Percentiles rank a stretch among this genome's conserved stretches.
These are phyloP conservation scores for Saccharum hybrid DNA, from an alignment of 202 grass and related monocot genomes.

Conservation along the genomic window DNA sequence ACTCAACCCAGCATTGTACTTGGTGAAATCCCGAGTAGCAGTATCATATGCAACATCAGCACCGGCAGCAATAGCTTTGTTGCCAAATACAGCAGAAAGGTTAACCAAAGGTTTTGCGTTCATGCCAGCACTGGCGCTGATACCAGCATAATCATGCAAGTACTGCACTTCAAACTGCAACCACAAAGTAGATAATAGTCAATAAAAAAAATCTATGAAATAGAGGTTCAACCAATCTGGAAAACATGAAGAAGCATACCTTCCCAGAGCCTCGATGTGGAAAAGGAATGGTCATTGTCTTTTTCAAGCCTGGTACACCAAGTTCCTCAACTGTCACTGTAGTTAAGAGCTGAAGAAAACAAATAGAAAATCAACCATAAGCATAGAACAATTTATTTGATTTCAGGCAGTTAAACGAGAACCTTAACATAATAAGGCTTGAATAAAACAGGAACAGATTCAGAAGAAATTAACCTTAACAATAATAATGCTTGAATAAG, in stretches of 20 bases:
- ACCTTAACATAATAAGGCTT: conserved; percentile 8
- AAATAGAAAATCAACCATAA: conserved; percentile 15
- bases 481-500: conserved; percentile 11
- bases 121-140: conserved; percentile 61
- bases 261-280: conserved; percentile 71
- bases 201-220: conserved; percentile 14
- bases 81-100: conserved; percentile 70
- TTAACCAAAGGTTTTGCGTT: conserved; percentile 74
- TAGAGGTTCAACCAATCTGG: conserved; percentile 15
- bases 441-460: conserved; percentile 1
- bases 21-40: conserved; percentile 66
- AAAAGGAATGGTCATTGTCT: conserved; percentile 65
- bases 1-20: conserved; percentile 74
- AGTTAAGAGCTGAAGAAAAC: conserved; percentile 52
- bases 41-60: conserved; percentile 81
- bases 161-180: conserved; percentile 84
- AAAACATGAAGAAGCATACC: conserved; percentile 46
- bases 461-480: conserved; percentile 25
- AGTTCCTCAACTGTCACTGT: conserved; percentile 68
- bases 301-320: conserved; percentile 65
- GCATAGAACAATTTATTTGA: neutral
- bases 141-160: conserved; percentile 75
- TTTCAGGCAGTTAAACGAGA: neutral
- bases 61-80: conserved; percentile 64
- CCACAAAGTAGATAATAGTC: conserved; percentile 33